phyloP scores from a whole-genome alignment of 768 basidiomycete genomes.

The Rhodotorula graminis region DNA sequence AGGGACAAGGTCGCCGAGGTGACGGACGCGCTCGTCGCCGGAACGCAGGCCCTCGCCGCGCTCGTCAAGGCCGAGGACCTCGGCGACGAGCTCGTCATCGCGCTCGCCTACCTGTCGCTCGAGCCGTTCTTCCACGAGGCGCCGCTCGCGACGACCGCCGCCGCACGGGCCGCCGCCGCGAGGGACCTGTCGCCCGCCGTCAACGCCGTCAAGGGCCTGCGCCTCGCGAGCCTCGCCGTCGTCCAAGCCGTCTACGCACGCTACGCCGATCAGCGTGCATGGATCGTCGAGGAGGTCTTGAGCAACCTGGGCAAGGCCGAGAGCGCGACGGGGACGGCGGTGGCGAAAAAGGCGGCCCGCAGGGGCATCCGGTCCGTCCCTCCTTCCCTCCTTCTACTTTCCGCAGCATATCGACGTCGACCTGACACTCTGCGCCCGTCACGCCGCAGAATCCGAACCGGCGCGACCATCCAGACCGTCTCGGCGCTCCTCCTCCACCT shows the following conservation, averaged over 20 bases:
- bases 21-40: conserved; percentile 66
- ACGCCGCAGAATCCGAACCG: conserved; percentile 68
- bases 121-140: conserved; percentile 88
- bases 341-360: conserved; percentile 76
- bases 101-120: conserved; percentile 85
- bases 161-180: conserved; percentile 56
- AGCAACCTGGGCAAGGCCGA: conserved; percentile 59
- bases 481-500: conserved; percentile 89
- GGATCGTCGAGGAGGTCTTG: conserved; percentile 98
- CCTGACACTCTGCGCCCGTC: no score
- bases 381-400: no score
- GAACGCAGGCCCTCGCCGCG: conserved; percentile 67
- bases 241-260: conserved; percentile 87
- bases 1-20: conserved; percentile 46
- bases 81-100: conserved; percentile 87
- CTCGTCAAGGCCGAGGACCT: conserved; percentile 72
- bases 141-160: conserved; percentile 51
- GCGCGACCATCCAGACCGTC: conserved; percentile 84
- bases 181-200: conserved; percentile 49
- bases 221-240: conserved; percentile 73
- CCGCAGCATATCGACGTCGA: no score
- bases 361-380: conserved; percentile 73
- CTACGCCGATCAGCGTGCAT: conserved; percentile 81
- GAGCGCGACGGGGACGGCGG: conserved; percentile 72
- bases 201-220: conserved; percentile 72